Conservation (phyloP, 306 rosid genomes). For the Astragalus membranaceus region DNA sequence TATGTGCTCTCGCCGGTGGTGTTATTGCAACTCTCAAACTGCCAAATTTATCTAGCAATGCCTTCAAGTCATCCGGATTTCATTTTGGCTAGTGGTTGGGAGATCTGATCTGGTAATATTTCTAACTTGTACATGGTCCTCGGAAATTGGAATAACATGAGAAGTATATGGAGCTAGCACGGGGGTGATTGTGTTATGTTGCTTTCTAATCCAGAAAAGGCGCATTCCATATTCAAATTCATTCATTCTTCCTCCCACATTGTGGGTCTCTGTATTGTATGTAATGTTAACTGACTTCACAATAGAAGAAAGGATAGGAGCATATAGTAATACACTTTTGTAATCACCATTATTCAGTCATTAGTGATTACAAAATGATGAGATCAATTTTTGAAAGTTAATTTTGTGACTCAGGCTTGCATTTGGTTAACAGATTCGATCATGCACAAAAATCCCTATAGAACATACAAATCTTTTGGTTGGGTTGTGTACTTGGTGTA, state of each 20-base stretch:
- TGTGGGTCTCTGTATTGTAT: conserved; percentile 41
- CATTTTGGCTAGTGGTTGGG: conserved; percentile 52
- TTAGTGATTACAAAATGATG: conserved; percentile 15
- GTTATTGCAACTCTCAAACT: conserved; percentile 58
- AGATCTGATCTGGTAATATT: conserved; percentile 6
- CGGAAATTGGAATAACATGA: conserved; percentile 21
- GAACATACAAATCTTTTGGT: background rate
- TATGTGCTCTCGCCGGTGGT: conserved; percentile 70
- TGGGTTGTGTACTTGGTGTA: background rate
- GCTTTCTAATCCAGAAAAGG: conserved; percentile 29
- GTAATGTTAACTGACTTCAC: conserved; percentile 30
- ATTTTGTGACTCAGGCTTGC: background rate
- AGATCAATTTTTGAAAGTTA: conserved; percentile 17
- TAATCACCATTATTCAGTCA: background rate
- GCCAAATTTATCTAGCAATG: conserved; percentile 47
- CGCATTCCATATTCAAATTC: conserved; percentile 48
- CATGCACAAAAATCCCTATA: background rate
- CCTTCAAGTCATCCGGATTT: conserved; percentile 63
- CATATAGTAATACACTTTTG: conserved; percentile 24
- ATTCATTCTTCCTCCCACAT: conserved; percentile 41
- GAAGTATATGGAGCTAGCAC: conserved; percentile 22
- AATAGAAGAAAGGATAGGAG: conserved; percentile 24
- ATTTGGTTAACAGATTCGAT: background rate
- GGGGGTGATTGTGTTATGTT: conserved; percentile 8
- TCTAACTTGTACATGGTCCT: conserved; percentile 23